Percentiles rank a stretch among this genome's conserved stretches.
These are phyloP conservation scores for Diaporthe ilicicola DNA, from an alignment of 2,329 filamentous ascomycete species.

Conservation along the genomic window DNA sequence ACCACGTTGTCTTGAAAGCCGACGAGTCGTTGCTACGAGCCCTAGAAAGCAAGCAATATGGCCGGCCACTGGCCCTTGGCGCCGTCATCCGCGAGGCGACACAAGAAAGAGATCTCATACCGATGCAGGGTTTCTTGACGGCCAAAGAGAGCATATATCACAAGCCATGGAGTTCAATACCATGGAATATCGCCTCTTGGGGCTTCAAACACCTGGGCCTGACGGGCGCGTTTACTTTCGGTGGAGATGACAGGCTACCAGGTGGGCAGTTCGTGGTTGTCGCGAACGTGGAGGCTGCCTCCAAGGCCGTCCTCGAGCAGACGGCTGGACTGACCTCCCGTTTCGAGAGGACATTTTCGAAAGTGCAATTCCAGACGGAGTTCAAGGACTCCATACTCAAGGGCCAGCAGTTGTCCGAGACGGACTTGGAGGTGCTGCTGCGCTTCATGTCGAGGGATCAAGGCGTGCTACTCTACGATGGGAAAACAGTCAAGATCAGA, in stretches of 20 bases:
- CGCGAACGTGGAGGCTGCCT: slow-evolving; percentile 67
- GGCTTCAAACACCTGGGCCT: slow-evolving; percentile 75
- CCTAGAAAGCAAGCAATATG: slow-evolving; percentile 80
- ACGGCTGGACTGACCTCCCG: slow-evolving; percentile 54
- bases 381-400: slow-evolving; percentile 63
- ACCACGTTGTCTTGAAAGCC: slow-evolving; percentile 61
- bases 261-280: slow-evolving; percentile 72
- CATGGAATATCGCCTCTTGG: slow-evolving; percentile 80
- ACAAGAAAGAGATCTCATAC: slow-evolving; percentile 72
- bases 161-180: slow-evolving; percentile 72
- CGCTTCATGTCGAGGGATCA: slow-evolving; percentile 75
- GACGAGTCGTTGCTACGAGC: slow-evolving; percentile 73
- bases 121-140: slow-evolving; percentile 72
- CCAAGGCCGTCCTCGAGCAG: slow-evolving; percentile 60
- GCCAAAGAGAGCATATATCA: slow-evolving; percentile 76
- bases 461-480: slow-evolving; percentile 65
- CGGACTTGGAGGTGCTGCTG: slow-evolving; percentile 75
- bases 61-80: slow-evolving; percentile 81
- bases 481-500: slow-evolving; percentile 79
- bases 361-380: slow-evolving; percentile 67
- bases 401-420: slow-evolving; percentile 62
- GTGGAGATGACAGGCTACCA: slow-evolving; percentile 63
- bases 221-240: slow-evolving; percentile 50
- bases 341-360: slow-evolving; percentile 74
- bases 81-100: slow-evolving; percentile 81